These are phyloP conservation scores for Globisporangium carolinianum DNA, from an alignment of 352 stramenopile genomes.

Conservation along the genomic window DNA sequence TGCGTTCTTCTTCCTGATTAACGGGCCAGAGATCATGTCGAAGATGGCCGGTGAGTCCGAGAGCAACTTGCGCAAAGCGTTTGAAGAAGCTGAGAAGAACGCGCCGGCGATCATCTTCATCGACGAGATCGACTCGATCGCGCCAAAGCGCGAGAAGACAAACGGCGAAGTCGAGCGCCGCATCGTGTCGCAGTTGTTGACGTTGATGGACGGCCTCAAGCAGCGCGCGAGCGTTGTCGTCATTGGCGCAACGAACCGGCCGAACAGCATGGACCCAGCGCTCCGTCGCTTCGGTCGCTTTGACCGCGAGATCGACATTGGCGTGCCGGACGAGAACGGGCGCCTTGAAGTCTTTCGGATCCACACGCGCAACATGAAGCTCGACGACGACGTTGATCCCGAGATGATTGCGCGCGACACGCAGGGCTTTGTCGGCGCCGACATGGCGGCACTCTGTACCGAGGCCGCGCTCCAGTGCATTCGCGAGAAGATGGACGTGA, in stretches of 20 bases:
- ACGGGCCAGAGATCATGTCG: constrained; percentile 99
- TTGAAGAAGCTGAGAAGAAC: constrained; percentile 99
- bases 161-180: constrained; percentile 98
- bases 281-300: constrained; percentile 98
- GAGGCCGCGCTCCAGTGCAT: constrained; percentile 99
- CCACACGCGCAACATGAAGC: constrained; percentile 99
- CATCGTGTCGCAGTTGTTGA: constrained; percentile 98
- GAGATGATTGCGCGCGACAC: constrained; percentile 97
- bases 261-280: constrained; percentile 97
- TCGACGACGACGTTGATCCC: constrained; percentile 98
- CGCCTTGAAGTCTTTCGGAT: constrained; percentile 99
- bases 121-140: constrained; percentile 99
- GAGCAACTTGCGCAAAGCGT: constrained; percentile 94
- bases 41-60: constrained; percentile 95
- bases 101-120: constrained; percentile 99
- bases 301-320: constrained; percentile 99
- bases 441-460: constrained; percentile 99
- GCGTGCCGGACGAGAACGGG: constrained; percentile 98
- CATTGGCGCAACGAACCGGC: constrained; percentile 99
- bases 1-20: constrained; percentile 99
- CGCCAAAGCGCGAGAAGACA: constrained; percentile 98
- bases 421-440: constrained; percentile 98
- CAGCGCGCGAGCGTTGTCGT: constrained; percentile 94
- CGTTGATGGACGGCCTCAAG: constrained; percentile 98
- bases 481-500: constrained; percentile 99